Base-by-base conservation (phyloP, 495 filamentous ascomycete genomes). In the Trichoderma orchidacearum region DNA sequence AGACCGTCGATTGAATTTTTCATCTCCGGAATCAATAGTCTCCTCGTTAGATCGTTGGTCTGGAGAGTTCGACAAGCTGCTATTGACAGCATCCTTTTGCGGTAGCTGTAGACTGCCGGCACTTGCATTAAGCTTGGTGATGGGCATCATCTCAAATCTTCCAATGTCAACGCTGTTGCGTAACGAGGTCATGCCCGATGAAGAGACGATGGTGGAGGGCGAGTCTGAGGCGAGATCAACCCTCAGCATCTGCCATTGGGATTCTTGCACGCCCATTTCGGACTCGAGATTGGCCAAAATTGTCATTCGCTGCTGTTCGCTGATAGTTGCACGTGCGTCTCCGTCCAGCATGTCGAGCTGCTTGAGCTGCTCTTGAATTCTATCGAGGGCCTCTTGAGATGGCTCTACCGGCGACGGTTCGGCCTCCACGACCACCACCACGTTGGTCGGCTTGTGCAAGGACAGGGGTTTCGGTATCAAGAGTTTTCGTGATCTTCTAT, bases 181-280 rank as follows among this genome's bases (percentile, higher is more conserved):
- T 17, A 48, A 7, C 11, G 41, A 72, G 50, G 61, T 52, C 11
- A 56, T 58, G 13, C 56, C 58, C 23, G 56, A 59, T 4, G 70
- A 61, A 1, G 72, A 74, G 54, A 66, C 64, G 15, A 75, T 60
- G 56, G 66, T 74, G 3, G 74, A 76, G 57, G 75, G 63, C 1
- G 78, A 81, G 58, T 78, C 72, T 36, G 72, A 70, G 17, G 56
- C 62, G 30, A 77, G 59, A 31, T 75, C 71, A n/a, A 68, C 66
- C 56, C 75, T 73, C 56, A 77, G 67, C 51, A 71, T 68, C 57
- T 73, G 68, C 78, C 76, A 80, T 53, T 76, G 70, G 28, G 71
- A 68, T 54, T 75, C 73, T 60, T 79, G 68, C 32, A 69, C 59
- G 1, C 74, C 75, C 72, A 79, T 78, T 61, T 81, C 78, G 54